A percentile compares a stretch with the other conserved stretches of the same genome.
phyloP scores from a whole-genome alignment of 495 filamentous ascomycete species.

The Chaetomium tenue region DNA sequence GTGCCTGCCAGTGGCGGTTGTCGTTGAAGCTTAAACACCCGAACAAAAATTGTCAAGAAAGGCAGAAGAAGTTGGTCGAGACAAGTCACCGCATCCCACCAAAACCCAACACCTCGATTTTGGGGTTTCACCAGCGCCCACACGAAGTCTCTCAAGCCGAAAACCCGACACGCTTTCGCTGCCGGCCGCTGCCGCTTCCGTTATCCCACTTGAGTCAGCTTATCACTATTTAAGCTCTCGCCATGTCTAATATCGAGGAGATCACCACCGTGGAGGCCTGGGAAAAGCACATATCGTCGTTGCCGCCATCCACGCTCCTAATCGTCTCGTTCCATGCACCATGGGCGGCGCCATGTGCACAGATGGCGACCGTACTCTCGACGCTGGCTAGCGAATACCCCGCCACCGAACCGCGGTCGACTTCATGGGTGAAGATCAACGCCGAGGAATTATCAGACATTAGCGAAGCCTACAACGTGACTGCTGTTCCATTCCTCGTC shows the following conservation, averaged over 20 bases:
- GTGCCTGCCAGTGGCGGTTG: conserved; percentile 4
- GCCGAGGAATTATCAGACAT: conserved; percentile 87
- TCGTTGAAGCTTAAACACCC: neutral
- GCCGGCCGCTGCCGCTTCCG: neutral
- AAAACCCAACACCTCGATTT: neutral
- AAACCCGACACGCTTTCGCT: neutral
- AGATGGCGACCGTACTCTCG: conserved; percentile 84
- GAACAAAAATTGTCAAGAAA: conserved; percentile 1
- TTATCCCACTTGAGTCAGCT: neutral
- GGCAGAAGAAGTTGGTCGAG: neutral
- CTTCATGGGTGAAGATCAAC: conserved; percentile 83
- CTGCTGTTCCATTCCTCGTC: conserved; percentile 88
- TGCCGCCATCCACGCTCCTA: conserved; percentile 65
- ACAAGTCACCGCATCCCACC: neutral
- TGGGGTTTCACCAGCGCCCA: neutral
- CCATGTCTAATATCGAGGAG: conserved; percentile 71
- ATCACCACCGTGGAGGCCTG: conserved; percentile 70
- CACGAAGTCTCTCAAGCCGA: neutral
- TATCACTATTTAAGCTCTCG: neutral
- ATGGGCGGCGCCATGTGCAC: conserved; percentile 94
- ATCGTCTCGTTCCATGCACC: conserved; percentile 92
- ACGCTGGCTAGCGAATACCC: conserved; percentile 82
- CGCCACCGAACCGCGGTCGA: conserved; percentile 57
- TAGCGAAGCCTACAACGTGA: conserved; percentile 85
- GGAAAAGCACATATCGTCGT: conserved; percentile 57